A percentile compares a stretch with the other conserved stretches of the same genome.
These are phyloP conservation scores for Luvunga scandens DNA, from an alignment of 345 rosid species.

Conservation along the genomic window DNA sequence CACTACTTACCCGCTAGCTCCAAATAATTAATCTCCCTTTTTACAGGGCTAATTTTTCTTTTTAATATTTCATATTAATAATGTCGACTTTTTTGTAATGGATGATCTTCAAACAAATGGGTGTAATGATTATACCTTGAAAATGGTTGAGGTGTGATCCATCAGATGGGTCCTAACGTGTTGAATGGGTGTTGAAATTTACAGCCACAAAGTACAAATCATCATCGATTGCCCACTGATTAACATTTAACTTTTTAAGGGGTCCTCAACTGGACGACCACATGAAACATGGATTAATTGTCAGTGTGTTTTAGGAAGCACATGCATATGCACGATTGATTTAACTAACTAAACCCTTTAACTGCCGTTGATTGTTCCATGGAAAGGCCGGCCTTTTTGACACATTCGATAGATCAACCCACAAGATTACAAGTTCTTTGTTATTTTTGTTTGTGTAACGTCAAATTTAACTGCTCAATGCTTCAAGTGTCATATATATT, in stretches of 20 bases:
- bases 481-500: no score
- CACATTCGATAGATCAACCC: background rate
- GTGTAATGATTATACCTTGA: slow-evolving; percentile 23
- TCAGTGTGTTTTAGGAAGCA: background rate
- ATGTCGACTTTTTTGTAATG: background rate
- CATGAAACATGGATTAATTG: background rate
- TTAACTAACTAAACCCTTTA: background rate
- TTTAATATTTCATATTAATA: background rate
- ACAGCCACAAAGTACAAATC: slow-evolving; percentile 6
- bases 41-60: background rate
- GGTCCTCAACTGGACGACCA: background rate
- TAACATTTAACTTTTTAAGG: background rate
- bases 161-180: slow-evolving; percentile 11
- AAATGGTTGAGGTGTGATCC: slow-evolving; percentile 20
- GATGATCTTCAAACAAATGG: slow-evolving; percentile 16
- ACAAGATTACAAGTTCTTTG: no score
- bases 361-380: background rate
- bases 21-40: background rate
- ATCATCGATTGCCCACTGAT: slow-evolving; percentile 18
- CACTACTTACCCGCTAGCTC: background rate
- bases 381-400: background rate
- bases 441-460: no score
- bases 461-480: no score
- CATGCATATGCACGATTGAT: background rate
- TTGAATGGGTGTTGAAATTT: slow-evolving; percentile 8